A percentile compares a stretch with the other conserved stretches of the same genome.
Evolutionary conservation across 2,329 filamentous ascomycete genomes (phyloP).

Genomic region (Orbilia blumenaviensis): DNA sequence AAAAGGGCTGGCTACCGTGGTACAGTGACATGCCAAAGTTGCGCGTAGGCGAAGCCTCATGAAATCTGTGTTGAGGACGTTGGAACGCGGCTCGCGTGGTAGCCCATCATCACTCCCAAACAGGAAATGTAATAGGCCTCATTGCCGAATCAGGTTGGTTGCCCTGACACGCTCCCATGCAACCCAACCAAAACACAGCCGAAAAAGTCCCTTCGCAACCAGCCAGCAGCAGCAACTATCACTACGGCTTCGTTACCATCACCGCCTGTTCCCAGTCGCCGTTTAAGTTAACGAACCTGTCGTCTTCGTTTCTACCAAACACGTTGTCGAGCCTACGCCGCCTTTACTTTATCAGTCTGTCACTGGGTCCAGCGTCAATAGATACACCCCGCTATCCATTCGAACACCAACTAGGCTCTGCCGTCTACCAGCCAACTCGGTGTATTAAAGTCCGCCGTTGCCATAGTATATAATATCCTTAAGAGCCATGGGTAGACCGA

Average conservation of each 20-base stretch:
- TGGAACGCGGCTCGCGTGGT: slow-evolving; percentile 34
- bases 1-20: no score
- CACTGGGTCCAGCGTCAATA: neutral
- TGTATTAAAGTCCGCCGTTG: neutral
- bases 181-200: slow-evolving; percentile 33
- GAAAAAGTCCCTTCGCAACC: slow-evolving; percentile 18
- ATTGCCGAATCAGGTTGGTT: slow-evolving; percentile 38
- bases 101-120: slow-evolving; percentile 13
- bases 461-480: neutral
- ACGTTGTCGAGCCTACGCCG: neutral
- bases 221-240: neutral
- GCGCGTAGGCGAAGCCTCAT: neutral
- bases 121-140: slow-evolving; percentile 34
- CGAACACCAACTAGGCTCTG: neutral
- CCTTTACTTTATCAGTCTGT: neutral
- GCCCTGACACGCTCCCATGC: slow-evolving; percentile 11
- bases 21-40: no score
- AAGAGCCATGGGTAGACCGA: slow-evolving; percentile 37
- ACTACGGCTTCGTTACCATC: neutral
- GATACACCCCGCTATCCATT: slow-evolving; percentile 1
- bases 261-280: neutral
- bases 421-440: neutral
- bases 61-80: slow-evolving; percentile 21
- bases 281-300: no score
- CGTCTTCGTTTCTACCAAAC: neutral